phyloP scores from a whole-genome alignment of 1,139 yeast genomes.

The Eremothecium gossypii region DNA sequence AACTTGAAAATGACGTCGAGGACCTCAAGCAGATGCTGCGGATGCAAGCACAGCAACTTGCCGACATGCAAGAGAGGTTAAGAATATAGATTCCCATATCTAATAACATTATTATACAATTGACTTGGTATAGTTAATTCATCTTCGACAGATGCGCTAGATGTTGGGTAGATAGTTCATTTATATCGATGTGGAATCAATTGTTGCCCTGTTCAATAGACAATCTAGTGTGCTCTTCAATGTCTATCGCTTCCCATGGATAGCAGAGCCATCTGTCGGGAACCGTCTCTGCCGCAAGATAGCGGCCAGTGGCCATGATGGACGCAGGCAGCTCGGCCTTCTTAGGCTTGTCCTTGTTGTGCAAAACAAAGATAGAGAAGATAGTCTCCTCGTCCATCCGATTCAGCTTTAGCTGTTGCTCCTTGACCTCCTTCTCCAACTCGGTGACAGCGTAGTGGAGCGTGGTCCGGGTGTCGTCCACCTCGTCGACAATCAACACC shows the following conservation, averaged over 20 bases:
- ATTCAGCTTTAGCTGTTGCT: conserved; percentile 34
- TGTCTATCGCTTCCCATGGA: conserved; percentile 68
- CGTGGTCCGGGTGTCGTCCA: conserved; percentile 92
- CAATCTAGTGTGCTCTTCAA: conserved; percentile 67
- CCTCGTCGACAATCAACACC: conserved; percentile 82
- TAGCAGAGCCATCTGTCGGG: conserved; percentile 54
- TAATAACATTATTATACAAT: background rate
- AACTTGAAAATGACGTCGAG: conserved; percentile 74
- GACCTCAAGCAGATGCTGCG: conserved; percentile 79
- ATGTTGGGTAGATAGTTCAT: background rate
- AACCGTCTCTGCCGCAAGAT: conserved; percentile 44
- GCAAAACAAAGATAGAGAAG: conserved; percentile 50
- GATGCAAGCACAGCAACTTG: conserved; percentile 79
- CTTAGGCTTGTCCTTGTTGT: conserved; percentile 49
- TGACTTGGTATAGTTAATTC: background rate
- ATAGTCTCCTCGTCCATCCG: conserved; percentile 35
- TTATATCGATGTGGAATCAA: conserved; percentile 8
- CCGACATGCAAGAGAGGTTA: conserved; percentile 46
- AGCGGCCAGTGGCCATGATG: conserved; percentile 40
- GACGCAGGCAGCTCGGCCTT: conserved; percentile 42
- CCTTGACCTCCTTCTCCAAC: conserved; percentile 70
- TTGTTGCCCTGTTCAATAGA: conserved; percentile 65
- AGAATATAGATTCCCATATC: background rate
- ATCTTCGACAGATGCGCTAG: background rate
- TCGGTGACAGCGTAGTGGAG: conserved; percentile 85